Evolutionary conservation across 2,329 filamentous ascomycete genomes (phyloP), one percentile per base, ranked within the genome.

Genomic region (Fusarium mexicanum): DNA sequence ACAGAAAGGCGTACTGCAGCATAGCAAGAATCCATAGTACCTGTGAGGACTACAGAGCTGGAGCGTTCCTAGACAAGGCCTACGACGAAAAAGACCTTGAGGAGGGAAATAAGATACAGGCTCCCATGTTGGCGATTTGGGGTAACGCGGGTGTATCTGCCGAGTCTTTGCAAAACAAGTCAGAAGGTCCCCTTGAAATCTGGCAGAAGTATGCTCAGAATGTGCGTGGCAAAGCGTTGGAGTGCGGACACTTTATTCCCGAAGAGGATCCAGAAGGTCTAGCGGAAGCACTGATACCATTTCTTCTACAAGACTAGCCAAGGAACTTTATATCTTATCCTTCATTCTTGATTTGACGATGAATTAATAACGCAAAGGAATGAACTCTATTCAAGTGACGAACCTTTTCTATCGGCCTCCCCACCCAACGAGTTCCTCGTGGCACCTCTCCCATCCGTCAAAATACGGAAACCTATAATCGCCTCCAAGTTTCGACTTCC

Each of bases 401-500:
- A 29, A 29, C 8, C 12, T 29, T 8, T 29, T 35, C 17, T 51
- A 51, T 3, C 48, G 48, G 0, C 48, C 48, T 26, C 48, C 48
- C 31, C 48, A 37, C 6, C 2, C 31, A 0, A 53, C 20, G 3
- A 37, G 20, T 8, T 66, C 63, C 3, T 47, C 47, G 1, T 65
- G 63, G 16, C 63, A 66, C 12, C 40, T 50, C 40, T 66, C 63
- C 63, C 63, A 66, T 35, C 63, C 63, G 12, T 66, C 63, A 22
- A 66, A 66, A 46, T 65, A 66, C 9, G 63, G 63, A n/a, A 44
- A 65, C 22, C 63, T 64, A 8, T 47, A 22, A 9, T 47, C 33
- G 1, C 47, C 47, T 10, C 61, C 61, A 10, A 46, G 40, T 18
- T 47, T 17, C 0, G 26, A 31, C 8, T 62, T 62, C 2, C 47